These are phyloP conservation scores for Talaromyces funiculosus DNA, from an alignment of 2,329 filamentous ascomycete genomes.

Conservation along the genomic window DNA sequence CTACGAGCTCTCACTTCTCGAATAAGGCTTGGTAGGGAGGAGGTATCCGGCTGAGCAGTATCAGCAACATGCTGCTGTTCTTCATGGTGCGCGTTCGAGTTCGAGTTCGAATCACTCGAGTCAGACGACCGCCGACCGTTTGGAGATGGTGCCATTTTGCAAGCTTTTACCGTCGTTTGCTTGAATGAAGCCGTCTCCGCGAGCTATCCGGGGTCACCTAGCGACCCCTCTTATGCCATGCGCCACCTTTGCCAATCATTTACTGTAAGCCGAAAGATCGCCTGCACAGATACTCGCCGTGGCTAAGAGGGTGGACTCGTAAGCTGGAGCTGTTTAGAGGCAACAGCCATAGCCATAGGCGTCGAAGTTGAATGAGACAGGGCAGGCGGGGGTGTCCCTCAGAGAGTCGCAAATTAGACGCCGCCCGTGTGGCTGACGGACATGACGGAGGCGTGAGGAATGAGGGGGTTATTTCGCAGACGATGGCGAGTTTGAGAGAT, in stretches of 20 bases:
- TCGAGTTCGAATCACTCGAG: neutral
- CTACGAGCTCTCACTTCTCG: slow-evolving; percentile 64
- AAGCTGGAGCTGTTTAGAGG: slow-evolving; percentile 1
- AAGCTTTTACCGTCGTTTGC: neutral
- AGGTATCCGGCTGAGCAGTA: slow-evolving; percentile 15
- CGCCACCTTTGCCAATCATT: slow-evolving; percentile 1
- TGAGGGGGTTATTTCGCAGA: neutral
- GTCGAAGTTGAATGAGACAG: neutral
- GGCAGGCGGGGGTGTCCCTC: neutral
- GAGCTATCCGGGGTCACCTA: neutral
- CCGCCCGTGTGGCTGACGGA: slow-evolving; percentile 1
- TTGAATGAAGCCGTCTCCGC: neutral
- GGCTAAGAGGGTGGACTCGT: neutral
- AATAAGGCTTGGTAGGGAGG: slow-evolving; percentile 43
- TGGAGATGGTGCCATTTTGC: slow-evolving; percentile 9
- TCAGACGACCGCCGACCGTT: neutral
- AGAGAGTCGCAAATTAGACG: neutral
- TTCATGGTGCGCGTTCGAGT: neutral
- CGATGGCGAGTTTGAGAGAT: slow-evolving; percentile 3
- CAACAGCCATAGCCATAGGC: slow-evolving; percentile 11
- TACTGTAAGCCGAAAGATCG: neutral
- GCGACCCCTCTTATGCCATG: slow-evolving; percentile 2
- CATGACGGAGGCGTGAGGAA: slow-evolving; percentile 11
- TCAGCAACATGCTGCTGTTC: slow-evolving; percentile 17
- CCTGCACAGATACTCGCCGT: neutral